A percentile compares a stretch with the other conserved stretches of the same genome.
Evolutionary conservation across 352 stramenopile species (phyloP).

Genomic region (Phytophthora sp.): DNA sequence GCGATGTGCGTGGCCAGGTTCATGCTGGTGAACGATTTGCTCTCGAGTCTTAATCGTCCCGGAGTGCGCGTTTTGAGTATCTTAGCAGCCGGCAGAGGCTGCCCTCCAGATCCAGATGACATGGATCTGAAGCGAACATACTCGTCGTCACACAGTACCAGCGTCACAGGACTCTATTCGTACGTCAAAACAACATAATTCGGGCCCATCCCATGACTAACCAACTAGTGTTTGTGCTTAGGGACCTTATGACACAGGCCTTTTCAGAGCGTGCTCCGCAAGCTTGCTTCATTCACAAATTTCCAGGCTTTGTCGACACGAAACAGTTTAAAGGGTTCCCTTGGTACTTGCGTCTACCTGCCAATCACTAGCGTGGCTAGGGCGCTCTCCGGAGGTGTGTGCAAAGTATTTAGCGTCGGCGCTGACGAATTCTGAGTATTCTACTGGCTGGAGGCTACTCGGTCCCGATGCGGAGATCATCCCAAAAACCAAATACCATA

Average conservation of each 20-base stretch:
- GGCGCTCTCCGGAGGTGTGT: conserved; percentile 15
- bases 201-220: not conserved
- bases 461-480: conserved; percentile 12
- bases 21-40: conserved; percentile 28
- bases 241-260: conserved; percentile 33
- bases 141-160: conserved; percentile 13
- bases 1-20: conserved; percentile 7
- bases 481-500: conserved; percentile 25
- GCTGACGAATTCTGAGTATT: conserved; percentile 20
- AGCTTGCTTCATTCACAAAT: conserved; percentile 27
- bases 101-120: conserved; percentile 20
- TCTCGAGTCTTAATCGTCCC: conserved; percentile 17
- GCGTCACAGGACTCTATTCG: conserved; percentile 28
- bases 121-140: conserved; percentile 29
- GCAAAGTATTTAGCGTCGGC: conserved; percentile 22
- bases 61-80: conserved; percentile 27
- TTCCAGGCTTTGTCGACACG: conserved; percentile 23
- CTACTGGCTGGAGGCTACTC: conserved; percentile 23
- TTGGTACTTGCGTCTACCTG: conserved; percentile 9
- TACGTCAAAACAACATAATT: conserved; percentile 21
- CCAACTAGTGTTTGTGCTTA: not conserved
- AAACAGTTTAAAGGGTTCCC: conserved; percentile 2
- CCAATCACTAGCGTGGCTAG: conserved; percentile 8
- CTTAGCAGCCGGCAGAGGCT: conserved; percentile 8
- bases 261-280: conserved; percentile 21